Conservation (phyloP, 495 filamentous ascomycete species). For the Delitschia confertaspora region DNA sequence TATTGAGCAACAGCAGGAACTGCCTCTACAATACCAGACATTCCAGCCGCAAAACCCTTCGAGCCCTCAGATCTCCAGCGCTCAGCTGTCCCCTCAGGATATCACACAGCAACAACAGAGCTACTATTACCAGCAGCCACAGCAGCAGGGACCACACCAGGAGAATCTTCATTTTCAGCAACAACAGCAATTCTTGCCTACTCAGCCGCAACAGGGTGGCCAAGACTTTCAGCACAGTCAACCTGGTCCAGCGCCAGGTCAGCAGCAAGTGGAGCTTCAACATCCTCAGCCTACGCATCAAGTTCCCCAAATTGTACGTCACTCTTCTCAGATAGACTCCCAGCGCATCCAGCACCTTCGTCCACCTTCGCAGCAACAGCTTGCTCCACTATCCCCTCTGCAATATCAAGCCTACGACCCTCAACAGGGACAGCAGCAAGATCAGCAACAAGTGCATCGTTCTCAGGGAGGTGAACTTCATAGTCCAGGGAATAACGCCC, state of each 20-base stretch:
- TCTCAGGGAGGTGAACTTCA: no score
- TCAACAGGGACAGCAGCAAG: constrained; percentile 19
- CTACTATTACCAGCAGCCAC: constrained; percentile 25
- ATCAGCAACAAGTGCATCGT: no score
- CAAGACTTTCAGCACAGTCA: constrained; percentile 24
- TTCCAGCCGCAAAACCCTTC: constrained; percentile 19
- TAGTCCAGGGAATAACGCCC: constrained; percentile 5
- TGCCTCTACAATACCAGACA: constrained; percentile 24
- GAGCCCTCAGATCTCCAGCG: constrained; percentile 14
- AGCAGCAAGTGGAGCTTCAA: constrained; percentile 21
- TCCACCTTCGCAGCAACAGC: constrained; percentile 21
- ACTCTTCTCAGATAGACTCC: constrained; percentile 15
- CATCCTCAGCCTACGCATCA: constrained; percentile 16
- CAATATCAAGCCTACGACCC: constrained; percentile 28
- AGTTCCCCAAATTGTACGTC: constrained; percentile 22
- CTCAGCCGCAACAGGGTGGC: constrained; percentile 24
- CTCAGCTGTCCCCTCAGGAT: constrained; percentile 18
- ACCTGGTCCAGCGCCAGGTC: constrained; percentile 13
- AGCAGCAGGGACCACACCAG: constrained; percentile 14
- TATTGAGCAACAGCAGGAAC: constrained; percentile 9
- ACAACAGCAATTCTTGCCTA: constrained; percentile 12
- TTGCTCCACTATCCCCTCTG: constrained; percentile 25
- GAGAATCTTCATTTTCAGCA: constrained; percentile 13
- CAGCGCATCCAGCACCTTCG: constrained; percentile 23
- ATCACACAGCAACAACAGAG: constrained; percentile 19